Evolutionary conservation across 2,329 filamentous ascomycete species (phyloP).

Genomic region (Cladobotryum protrusum): DNA sequence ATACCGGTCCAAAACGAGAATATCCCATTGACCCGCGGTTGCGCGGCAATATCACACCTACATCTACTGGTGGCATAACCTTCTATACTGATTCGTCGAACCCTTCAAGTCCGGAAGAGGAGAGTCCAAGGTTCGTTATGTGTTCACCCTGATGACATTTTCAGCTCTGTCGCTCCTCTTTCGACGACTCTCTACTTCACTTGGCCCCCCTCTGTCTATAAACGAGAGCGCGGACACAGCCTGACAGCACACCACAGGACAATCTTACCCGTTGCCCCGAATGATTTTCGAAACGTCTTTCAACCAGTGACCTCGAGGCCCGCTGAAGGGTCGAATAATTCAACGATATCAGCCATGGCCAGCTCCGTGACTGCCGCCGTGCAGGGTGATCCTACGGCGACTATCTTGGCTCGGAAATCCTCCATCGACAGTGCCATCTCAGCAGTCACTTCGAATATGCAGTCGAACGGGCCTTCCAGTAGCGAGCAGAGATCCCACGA

Average conservation of each 20-base stretch:
- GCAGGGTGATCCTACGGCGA: constrained; percentile 24
- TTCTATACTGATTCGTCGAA: constrained; percentile 33
- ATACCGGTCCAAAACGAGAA: constrained; percentile 19
- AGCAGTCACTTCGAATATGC: constrained; percentile 56
- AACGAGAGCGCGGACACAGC: background rate
- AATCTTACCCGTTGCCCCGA: constrained; percentile 29
- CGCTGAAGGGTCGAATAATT: constrained; percentile 32
- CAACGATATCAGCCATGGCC: constrained; percentile 40
- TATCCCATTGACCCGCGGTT: constrained; percentile 12
- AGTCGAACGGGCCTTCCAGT: constrained; percentile 48
- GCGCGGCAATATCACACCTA: constrained; percentile 5
- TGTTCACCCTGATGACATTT: constrained; percentile 4
- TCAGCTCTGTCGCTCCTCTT: background rate
- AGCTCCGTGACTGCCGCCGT: constrained; percentile 36
- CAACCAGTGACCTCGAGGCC: constrained; percentile 40
- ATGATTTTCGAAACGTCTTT: constrained; percentile 44
- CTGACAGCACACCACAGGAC: constrained; percentile 18
- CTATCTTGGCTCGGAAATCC: constrained; percentile 59
- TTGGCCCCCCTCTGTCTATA: background rate
- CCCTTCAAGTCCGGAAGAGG: constrained; percentile 27
- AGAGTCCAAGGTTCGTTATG: constrained; percentile 27
- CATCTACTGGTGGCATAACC: constrained; percentile 22
- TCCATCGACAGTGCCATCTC: constrained; percentile 95
- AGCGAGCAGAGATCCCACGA: constrained; percentile 60
- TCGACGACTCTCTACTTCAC: background rate